Evolutionary conservation across 179 eudicot species (phyloP).

Genomic region (Spergularia azorica): DNA sequence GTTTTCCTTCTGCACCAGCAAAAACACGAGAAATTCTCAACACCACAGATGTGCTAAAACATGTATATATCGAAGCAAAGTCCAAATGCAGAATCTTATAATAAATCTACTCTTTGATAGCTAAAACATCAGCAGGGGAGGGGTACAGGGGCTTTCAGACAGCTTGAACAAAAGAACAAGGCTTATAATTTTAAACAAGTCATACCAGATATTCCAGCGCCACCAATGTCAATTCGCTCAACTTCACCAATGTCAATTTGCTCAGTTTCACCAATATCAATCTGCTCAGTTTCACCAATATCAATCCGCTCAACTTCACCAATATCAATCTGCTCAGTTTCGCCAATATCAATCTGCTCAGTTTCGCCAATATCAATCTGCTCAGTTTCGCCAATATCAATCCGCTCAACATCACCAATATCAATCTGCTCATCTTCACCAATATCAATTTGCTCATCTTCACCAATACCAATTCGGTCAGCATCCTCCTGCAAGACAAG

Average conservation of each 20-base stretch:
- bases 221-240: slow-evolving; percentile 31
- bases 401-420: no score
- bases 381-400: no score
- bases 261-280: not conserved
- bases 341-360: not conserved
- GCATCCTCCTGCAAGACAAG: slow-evolving; percentile 64
- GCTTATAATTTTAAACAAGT: not conserved
- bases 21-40: not conserved
- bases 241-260: slow-evolving; percentile 1
- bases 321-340: not conserved
- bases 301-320: no score
- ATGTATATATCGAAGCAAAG: not conserved
- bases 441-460: no score
- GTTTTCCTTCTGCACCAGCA: slow-evolving; percentile 43
- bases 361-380: not conserved
- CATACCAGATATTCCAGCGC: slow-evolving; percentile 69
- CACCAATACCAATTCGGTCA: slow-evolving; percentile 75
- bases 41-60: not conserved
- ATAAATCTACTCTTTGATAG: no score
- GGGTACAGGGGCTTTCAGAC: no score
- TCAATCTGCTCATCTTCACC: no score
- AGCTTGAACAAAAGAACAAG: not conserved
- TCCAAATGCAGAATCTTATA: not conserved
- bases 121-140: no score
- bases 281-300: no score